Evolutionary conservation across 208 protist genomes (phyloP).

Genomic region (Leishmania mexicana): DNA sequence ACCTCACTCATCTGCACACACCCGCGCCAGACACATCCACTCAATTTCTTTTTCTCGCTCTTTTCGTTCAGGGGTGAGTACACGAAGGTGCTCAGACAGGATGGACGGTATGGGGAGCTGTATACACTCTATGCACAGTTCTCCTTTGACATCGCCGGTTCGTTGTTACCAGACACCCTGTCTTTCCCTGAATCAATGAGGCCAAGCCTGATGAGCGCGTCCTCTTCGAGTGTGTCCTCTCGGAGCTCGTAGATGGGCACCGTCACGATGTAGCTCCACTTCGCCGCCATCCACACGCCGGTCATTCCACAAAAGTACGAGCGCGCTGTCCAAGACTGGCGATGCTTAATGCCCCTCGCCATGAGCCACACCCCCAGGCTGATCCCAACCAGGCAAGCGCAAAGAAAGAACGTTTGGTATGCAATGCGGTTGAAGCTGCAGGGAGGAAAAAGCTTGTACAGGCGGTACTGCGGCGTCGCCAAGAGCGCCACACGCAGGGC

Average conservation of each 20-base stretch:
- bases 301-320: constrained; percentile 82
- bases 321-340: constrained; percentile 56
- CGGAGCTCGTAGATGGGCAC: constrained; percentile 46
- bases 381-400: constrained; percentile 37
- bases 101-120: neutral
- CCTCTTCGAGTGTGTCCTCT: constrained; percentile 48
- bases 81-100: neutral
- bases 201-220: constrained; percentile 24
- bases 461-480: constrained; percentile 33
- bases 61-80: neutral
- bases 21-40: neutral
- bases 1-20: neutral
- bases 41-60: neutral
- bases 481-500: constrained; percentile 38
- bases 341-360: constrained; percentile 42
- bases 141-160: constrained; percentile 9
- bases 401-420: constrained; percentile 50
- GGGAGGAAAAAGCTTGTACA: constrained; percentile 52
- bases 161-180: neutral
- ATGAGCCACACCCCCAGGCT: constrained; percentile 65
- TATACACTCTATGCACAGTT: neutral
- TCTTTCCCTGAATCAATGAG: neutral
- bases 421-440: constrained; percentile 34
- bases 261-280: constrained; percentile 74
- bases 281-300: constrained; percentile 57